Evolutionary conservation across 2,329 filamentous ascomycete species (phyloP).

Genomic region (Raffaelea albimanens): DNA sequence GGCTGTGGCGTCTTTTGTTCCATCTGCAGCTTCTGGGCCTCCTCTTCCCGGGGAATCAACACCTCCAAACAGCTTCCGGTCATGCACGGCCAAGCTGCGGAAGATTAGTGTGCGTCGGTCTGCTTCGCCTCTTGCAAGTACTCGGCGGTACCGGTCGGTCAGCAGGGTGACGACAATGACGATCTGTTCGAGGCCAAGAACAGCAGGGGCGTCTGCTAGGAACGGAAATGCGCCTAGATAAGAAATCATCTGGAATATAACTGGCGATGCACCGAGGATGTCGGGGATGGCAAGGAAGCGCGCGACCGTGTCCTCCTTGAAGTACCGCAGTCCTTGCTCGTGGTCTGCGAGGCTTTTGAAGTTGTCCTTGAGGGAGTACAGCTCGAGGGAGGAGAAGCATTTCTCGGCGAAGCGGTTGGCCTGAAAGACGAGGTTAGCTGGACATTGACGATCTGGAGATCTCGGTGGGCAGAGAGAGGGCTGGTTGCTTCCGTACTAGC

Average conservation of each 20-base stretch:
- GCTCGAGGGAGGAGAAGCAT: slow-evolving; percentile 62
- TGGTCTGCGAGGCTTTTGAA: slow-evolving; percentile 61
- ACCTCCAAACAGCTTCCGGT: slow-evolving; percentile 39
- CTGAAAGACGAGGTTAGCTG: slow-evolving; percentile 28
- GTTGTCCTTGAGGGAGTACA: slow-evolving; percentile 65
- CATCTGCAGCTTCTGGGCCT: slow-evolving; percentile 17
- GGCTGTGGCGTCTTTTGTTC: not conserved
- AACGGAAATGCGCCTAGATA: slow-evolving; percentile 69
- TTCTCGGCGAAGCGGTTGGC: slow-evolving; percentile 56
- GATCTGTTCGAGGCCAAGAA: slow-evolving; percentile 60
- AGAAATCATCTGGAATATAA: slow-evolving; percentile 63
- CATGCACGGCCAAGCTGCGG: slow-evolving; percentile 62
- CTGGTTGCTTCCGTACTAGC: slow-evolving; percentile 31
- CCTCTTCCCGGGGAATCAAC: no score
- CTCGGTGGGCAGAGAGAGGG: not conserved
- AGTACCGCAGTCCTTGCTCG: slow-evolving; percentile 51
- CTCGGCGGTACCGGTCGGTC: slow-evolving; percentile 58
- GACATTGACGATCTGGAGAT: not conserved
- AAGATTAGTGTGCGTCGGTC: slow-evolving; percentile 59
- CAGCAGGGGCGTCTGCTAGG: slow-evolving; percentile 57
- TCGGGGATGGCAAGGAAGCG: slow-evolving; percentile 68
- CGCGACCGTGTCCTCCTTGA: slow-evolving; percentile 61
- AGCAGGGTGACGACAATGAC: slow-evolving; percentile 65
- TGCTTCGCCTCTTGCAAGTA: slow-evolving; percentile 47
- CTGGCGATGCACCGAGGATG: slow-evolving; percentile 54